phyloP scores from a whole-genome alignment of 2,329 filamentous ascomycete genomes.

The Diaporthe sp. region DNA sequence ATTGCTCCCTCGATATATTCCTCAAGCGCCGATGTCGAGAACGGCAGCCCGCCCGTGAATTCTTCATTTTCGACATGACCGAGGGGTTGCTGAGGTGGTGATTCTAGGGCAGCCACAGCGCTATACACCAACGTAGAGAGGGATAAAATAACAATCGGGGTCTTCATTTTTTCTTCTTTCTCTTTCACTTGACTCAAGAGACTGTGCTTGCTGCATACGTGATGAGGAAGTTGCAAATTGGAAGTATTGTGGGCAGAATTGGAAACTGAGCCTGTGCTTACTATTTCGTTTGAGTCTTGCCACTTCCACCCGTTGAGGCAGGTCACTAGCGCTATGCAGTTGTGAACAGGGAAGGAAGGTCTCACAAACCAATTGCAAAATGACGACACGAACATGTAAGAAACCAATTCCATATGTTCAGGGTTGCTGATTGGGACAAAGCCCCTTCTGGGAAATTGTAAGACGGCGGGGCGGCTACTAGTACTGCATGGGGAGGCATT shows the following conservation, averaged over 20 bases:
- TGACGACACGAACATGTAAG: not conserved
- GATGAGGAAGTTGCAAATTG: not conserved
- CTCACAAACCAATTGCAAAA: not conserved
- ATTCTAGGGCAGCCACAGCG: not conserved
- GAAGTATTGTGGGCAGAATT: not conserved
- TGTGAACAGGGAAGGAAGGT: not conserved
- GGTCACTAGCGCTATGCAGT: slow-evolving; percentile 21
- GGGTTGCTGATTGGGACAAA: not conserved
- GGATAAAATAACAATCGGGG: too few species aligned
- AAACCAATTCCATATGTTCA: not conserved
- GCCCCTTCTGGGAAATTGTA: too few species aligned
- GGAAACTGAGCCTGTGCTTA: not conserved
- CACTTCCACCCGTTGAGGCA: too few species aligned
- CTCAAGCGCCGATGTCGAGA: slow-evolving; percentile 13
- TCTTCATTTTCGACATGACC: not conserved
- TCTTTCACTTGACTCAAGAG: too few species aligned
- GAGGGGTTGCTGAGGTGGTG: slow-evolving; percentile 1
- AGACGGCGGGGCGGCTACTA: too few species aligned
- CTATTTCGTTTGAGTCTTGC: not conserved
- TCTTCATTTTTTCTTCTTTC: too few species aligned
- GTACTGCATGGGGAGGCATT: not conserved
- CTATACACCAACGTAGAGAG: too few species aligned
- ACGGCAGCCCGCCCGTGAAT: not conserved
- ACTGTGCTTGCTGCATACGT: too few species aligned
- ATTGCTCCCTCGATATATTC: slow-evolving; percentile 48